Evolutionary conservation across 2,329 filamentous ascomycete genomes (phyloP).

Genomic region (Pseudogymnoascus sp.): DNA sequence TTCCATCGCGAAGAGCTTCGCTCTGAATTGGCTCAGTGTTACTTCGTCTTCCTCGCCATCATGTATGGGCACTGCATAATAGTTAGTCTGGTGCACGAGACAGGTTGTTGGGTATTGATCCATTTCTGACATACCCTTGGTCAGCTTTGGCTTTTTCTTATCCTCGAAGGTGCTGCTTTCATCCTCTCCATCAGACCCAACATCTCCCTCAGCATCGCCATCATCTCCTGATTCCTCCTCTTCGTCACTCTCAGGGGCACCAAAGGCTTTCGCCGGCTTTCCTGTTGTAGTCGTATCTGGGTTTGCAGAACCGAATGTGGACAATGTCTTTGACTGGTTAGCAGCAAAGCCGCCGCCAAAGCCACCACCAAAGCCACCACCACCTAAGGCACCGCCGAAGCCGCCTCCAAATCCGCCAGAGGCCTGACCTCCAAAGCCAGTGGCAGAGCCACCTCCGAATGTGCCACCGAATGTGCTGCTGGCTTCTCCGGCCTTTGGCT

Average conservation of each 20-base stretch:
- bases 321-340: not conserved
- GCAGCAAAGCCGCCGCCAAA: slow-evolving; percentile 34
- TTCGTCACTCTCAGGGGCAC: slow-evolving; percentile 63
- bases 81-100: not conserved
- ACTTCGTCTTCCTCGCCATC: slow-evolving; percentile 82
- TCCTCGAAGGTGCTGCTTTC: slow-evolving; percentile 47
- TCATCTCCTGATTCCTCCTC: slow-evolving; percentile 40
- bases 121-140: slow-evolving; percentile 56
- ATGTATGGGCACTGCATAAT: slow-evolving; percentile 56
- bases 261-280: slow-evolving; percentile 68
- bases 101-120: slow-evolving; percentile 20
- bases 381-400: slow-evolving; percentile 38
- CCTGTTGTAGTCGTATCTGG: slow-evolving; percentile 37
- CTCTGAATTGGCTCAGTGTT: slow-evolving; percentile 68
- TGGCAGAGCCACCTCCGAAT: slow-evolving; percentile 22
- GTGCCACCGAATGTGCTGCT: slow-evolving; percentile 30
- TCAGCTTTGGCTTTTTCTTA: slow-evolving; percentile 59
- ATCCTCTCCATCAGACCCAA: slow-evolving; percentile 41
- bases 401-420: slow-evolving; percentile 44
- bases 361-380: slow-evolving; percentile 37
- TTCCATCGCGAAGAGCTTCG: slow-evolving; percentile 79
- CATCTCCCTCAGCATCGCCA: slow-evolving; percentile 37
- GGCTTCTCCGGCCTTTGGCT: slow-evolving; percentile 15
- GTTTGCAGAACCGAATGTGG: slow-evolving; percentile 28
- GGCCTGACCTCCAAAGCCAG: slow-evolving; percentile 29